These are phyloP conservation scores for Paxillus involutus DNA, from an alignment of 768 basidiomycete species.

Conservation along the genomic window DNA sequence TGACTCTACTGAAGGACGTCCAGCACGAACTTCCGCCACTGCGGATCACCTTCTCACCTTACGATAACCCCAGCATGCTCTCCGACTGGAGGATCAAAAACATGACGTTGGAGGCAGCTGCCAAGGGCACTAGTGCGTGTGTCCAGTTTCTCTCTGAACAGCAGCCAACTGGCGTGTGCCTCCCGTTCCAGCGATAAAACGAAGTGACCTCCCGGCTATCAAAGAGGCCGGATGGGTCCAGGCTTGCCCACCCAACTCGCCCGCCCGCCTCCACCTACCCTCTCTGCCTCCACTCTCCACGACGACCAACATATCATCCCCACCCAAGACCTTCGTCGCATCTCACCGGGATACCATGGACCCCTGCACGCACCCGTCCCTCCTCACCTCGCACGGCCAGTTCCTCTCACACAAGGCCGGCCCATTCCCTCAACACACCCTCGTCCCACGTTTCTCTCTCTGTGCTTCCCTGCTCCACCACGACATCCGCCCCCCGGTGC, in stretches of 20 bases:
- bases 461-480: conserved; percentile 52
- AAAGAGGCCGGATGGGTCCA: conserved; percentile 23
- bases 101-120: conserved; percentile 26
- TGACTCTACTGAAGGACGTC: conserved; percentile 27
- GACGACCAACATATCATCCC: not conserved
- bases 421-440: conserved; percentile 39
- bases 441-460: conserved; percentile 55
- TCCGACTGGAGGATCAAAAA: conserved; percentile 22
- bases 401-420: conserved; percentile 50
- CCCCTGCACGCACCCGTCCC: conserved; percentile 35
- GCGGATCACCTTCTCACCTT: conserved; percentile 28
- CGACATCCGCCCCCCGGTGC: conserved; percentile 51
- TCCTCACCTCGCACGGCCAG: conserved; percentile 46
- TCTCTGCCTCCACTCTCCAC: conserved; percentile 19
- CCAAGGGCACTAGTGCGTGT: conserved; percentile 26
- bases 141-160: not conserved
- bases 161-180: not conserved
- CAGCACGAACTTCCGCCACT: conserved; percentile 31
- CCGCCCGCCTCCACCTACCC: conserved; percentile 29
- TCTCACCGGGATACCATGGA: conserved; percentile 37
- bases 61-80: conserved; percentile 30
- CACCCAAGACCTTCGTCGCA: conserved; percentile 33
- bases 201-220: conserved; percentile 34
- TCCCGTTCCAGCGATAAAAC: conserved; percentile 23
- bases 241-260: conserved; percentile 23